phyloP scores from a whole-genome alignment of 139 green algal species.

The Tetradesmus obliquus region DNA sequence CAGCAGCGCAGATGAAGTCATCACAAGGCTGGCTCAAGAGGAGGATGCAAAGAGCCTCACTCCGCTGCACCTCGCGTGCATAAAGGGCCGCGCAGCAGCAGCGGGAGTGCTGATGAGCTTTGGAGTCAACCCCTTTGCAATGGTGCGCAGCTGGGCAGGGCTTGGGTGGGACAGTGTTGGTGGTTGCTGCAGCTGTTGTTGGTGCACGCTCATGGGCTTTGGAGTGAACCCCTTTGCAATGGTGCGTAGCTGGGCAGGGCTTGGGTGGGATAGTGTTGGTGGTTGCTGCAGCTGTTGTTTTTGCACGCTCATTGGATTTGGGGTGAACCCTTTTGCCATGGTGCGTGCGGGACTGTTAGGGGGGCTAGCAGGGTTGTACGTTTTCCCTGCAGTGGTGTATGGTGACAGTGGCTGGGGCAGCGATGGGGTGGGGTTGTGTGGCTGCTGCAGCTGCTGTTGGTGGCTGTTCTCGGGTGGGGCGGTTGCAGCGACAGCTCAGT shows the following conservation, averaged over 20 bases:
- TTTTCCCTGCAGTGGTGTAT: no score
- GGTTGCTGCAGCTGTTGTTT: neutral
- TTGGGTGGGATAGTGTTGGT: neutral
- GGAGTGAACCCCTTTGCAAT: slow-evolving; percentile 49
- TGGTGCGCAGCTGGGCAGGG: slow-evolving; percentile 35
- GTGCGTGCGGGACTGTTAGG: slow-evolving; percentile 26
- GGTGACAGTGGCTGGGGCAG: no score
- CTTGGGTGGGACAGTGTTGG: neutral
- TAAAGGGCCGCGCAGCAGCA: slow-evolving; percentile 46
- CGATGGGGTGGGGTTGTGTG: no score
- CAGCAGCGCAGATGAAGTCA: slow-evolving; percentile 42
- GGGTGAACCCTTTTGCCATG: slow-evolving; percentile 48
- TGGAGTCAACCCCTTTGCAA: slow-evolving; percentile 47
- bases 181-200: neutral
- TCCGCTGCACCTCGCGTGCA: slow-evolving; percentile 53
- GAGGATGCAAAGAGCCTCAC: slow-evolving; percentile 45
- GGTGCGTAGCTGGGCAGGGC: slow-evolving; percentile 31
- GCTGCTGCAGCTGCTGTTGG: no score
- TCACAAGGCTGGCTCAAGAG: neutral
- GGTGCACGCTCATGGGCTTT: slow-evolving; percentile 34
- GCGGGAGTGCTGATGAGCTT: slow-evolving; percentile 47
- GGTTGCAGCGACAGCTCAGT: no score
- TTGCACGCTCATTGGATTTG: slow-evolving; percentile 41
- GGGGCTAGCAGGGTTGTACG: no score
- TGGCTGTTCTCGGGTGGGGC: no score